Evolutionary conservation across 768 basidiomycete species (phyloP).

Genomic region (Mycena floridula): DNA sequence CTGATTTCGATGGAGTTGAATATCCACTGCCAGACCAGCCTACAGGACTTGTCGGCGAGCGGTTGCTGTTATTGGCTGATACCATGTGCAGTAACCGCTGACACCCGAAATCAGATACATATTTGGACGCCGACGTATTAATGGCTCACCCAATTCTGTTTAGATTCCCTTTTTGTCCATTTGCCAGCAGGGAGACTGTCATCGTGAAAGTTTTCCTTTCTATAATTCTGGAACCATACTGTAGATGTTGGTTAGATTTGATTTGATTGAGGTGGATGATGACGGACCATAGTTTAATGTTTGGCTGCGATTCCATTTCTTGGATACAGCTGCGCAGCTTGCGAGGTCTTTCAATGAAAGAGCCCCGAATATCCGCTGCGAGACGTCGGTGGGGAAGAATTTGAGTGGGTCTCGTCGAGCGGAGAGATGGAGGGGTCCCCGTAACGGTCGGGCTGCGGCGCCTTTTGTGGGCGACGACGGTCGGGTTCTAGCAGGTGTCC

Average conservation of each 20-base stretch:
- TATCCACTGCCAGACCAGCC: constrained; percentile 34
- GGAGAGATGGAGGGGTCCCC: constrained; percentile 38
- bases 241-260: too few species aligned
- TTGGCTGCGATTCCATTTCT: constrained; percentile 86
- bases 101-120: too few species aligned
- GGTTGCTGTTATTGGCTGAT: constrained; percentile 29
- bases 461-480: constrained; percentile 48
- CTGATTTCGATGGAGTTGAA: constrained; percentile 47
- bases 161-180: constrained; percentile 93
- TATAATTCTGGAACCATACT: constrained; percentile 95
- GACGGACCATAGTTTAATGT: constrained; percentile 82
- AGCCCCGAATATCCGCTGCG: constrained; percentile 67
- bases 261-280: too few species aligned
- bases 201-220: constrained; percentile 83
- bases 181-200: constrained; percentile 73
- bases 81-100: constrained; percentile 50
- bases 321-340: constrained; percentile 72
- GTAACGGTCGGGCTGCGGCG: constrained; percentile 41
- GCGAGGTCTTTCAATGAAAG: constrained; percentile 64
- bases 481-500: constrained; percentile 61
- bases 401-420: constrained; percentile 54
- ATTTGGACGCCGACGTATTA: too few species aligned
- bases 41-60: constrained; percentile 24
- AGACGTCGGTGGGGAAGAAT: constrained; percentile 73
- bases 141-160: constrained; percentile 75